Conservation (phyloP, 371 early-diverging fungal species). For the Mortierella sp. region DNA sequence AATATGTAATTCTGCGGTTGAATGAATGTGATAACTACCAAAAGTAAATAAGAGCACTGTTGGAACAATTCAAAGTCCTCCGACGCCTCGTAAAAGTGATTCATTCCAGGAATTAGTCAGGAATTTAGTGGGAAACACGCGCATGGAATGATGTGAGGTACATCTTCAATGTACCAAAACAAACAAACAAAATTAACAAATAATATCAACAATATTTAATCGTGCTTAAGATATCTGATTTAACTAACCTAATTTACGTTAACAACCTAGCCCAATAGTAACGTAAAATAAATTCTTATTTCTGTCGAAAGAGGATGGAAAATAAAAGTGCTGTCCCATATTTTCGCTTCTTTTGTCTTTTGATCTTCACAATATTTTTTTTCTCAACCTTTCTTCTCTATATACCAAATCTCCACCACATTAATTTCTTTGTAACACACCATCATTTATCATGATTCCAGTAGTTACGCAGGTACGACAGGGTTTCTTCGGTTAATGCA, state of each 20-base stretch:
- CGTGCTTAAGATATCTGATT: too few relatives aligned
- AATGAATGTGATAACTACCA: background rate
- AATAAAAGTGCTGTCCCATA: background rate
- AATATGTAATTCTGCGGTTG: too few relatives aligned
- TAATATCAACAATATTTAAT: too few relatives aligned
- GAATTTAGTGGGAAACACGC: background rate
- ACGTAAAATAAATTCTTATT: too few relatives aligned
- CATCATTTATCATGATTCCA: conserved; percentile 25
- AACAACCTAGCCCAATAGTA: too few relatives aligned
- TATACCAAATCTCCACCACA: background rate
- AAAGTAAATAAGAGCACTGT: background rate
- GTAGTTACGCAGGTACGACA: conserved; percentile 25
- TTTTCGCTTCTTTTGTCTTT: background rate
- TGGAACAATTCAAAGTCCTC: background rate
- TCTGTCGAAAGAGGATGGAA: too few relatives aligned
- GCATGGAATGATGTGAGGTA: conserved; percentile 1
- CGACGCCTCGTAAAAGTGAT: background rate
- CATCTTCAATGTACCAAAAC: background rate
- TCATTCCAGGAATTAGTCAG: background rate
- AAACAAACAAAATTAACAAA: conserved; percentile 6
- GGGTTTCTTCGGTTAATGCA: too few relatives aligned
- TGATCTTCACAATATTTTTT: background rate
- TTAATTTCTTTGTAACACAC: background rate
- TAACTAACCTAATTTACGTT: too few relatives aligned
- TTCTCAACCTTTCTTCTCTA: background rate